Percentiles rank a stretch among this genome's conserved stretches.
phyloP scores from a whole-genome alignment of 2,329 filamentous ascomycete genomes.

The Huntiella decipiens region DNA sequence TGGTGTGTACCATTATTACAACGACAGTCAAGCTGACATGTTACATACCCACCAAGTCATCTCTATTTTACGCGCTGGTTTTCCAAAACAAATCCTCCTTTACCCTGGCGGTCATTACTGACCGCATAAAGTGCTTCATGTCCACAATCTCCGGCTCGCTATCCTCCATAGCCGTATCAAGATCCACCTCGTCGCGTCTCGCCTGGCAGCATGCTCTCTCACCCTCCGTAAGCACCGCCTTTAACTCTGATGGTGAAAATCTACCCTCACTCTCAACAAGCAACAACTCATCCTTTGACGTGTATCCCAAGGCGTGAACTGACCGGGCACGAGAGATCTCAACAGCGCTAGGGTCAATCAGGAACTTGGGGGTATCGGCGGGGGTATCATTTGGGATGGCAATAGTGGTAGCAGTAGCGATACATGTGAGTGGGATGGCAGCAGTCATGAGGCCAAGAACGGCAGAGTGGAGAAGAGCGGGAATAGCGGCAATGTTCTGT shows the following conservation, averaged over 20 bases:
- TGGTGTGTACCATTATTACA: too few relatives aligned
- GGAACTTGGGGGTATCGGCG: slow-evolving; percentile 20
- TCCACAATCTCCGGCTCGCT: slow-evolving; percentile 25
- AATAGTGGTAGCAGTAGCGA: slow-evolving; percentile 46
- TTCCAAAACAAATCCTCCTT: slow-evolving; percentile 38
- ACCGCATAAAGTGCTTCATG: slow-evolving; percentile 41
- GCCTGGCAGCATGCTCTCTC: slow-evolving; percentile 41
- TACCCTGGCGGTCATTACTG: slow-evolving; percentile 37
- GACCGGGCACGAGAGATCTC: slow-evolving; percentile 47
- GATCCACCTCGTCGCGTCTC: slow-evolving; percentile 18
- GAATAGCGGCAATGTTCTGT: slow-evolving; percentile 61
- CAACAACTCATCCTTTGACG: slow-evolving; percentile 52
- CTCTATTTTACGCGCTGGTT: too few relatives aligned
- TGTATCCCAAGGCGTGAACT: slow-evolving; percentile 68
- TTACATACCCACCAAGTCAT: too few relatives aligned
- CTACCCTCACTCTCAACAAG: slow-evolving; percentile 64
- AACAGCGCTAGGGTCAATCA: slow-evolving; percentile 42
- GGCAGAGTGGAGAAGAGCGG: slow-evolving; percentile 63
- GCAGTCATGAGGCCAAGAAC: slow-evolving; percentile 64
- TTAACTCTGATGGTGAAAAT: slow-evolving; percentile 62
- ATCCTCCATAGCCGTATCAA: slow-evolving; percentile 28
- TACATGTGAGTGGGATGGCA: slow-evolving; percentile 59
- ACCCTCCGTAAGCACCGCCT: slow-evolving; percentile 45
- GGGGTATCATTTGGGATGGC: slow-evolving; percentile 31
- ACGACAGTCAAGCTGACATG: too few relatives aligned